Evolutionary conservation across 2,329 filamentous ascomycete species (phyloP), one percentile per base, ranked within the genome.

Genomic region (Colletotrichum horii): DNA sequence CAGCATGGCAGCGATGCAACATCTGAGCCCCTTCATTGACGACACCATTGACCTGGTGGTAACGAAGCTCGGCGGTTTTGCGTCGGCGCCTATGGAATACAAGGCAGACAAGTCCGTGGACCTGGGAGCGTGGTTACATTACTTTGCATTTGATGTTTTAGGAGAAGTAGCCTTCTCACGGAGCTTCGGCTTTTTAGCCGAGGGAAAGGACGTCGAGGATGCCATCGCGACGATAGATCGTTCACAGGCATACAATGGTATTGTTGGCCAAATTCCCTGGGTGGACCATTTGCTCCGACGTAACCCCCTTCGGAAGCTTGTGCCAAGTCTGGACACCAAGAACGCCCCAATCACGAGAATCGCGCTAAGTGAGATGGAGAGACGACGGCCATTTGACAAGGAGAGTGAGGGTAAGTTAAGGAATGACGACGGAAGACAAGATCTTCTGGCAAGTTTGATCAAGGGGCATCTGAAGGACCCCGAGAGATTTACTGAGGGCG

Each of bases 1-100:
- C 80, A 87, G 85, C 80, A 89, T 90, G 88, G 85, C 86, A 0
- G 86, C 87, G 9, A 90, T 90, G 88, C 86, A 88, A 76, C 86
- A 89, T 80, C 85, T 89, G 38, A 84, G 84, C 69, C 86, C 86
- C 15, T 89, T 88, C 71, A 89, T 90, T 79, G 84, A 90, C 79
- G 88, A 89, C 76, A 88, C 87, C 19, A 86, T 90, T 68, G 85
- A 88, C 76, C 78, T 88, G 28, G 80, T 91, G 8, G 81, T 83
- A 43, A 76, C 77, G 30, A 87, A 87, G 75, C 81, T 91, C 34
- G 83, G 85, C 61, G 82, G 80, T 22, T 86, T 88, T 70, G 84
- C 83, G 11, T 26, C 48, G 30, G 16, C 6, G 15, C 32, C 43
- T 6, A 32, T 26, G 60, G 48, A 32, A 4, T 56, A 56, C 14